Evolutionary conservation across 2,329 filamentous ascomycete genomes (phyloP), one percentile per base, ranked within the genome.

Genomic region (Fusarium marasasianum): DNA sequence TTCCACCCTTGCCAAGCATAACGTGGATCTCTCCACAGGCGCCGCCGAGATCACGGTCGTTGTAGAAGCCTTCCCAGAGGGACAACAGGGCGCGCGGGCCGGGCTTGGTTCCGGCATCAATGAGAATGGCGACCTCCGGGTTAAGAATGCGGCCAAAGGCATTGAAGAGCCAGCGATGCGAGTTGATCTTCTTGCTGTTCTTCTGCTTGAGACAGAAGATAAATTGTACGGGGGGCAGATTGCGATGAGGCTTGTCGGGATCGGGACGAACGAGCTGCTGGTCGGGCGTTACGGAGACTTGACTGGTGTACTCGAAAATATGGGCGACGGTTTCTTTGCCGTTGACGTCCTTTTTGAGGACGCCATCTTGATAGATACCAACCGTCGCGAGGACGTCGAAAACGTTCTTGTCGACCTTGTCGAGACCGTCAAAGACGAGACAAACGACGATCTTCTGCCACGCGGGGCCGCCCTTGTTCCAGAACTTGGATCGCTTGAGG

Each of bases 141-240:
- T 77, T 77, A 18, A 77, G 45, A 43, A 77, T 77, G 35, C 75
- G 75, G 11, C 75, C 75, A 22, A 77, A 77, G 35, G 75, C 75
- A 18, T 77, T 77, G n/a, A 77, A 77, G 8, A 77, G 48, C 75
- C 75, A 77, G 47, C 75, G 75, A 69, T 77, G 75, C 62, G 75
- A 77, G n/a, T 77, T 77, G 40, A 77, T 77, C 75, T 77, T 77
- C 60, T 77, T 77, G 62, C 75, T 77, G 54, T 77, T 77, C 65
- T 77, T 77, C 43, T 77, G 75, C 71, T 77, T 77, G 43, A 77
- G 73, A 63, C 75, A 77, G 51, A 77, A 77, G 45, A 77, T 77
- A 29, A 77, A 77, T 40, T 77, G 75, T 33, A 76, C 75, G 13
- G 75, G 75, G 1, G 75, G 75, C 4, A 77, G 64, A 38, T 77